These are phyloP conservation scores for Populus hybrid DNA, from an alignment of 441 rosid species.

Conservation along the genomic window DNA sequence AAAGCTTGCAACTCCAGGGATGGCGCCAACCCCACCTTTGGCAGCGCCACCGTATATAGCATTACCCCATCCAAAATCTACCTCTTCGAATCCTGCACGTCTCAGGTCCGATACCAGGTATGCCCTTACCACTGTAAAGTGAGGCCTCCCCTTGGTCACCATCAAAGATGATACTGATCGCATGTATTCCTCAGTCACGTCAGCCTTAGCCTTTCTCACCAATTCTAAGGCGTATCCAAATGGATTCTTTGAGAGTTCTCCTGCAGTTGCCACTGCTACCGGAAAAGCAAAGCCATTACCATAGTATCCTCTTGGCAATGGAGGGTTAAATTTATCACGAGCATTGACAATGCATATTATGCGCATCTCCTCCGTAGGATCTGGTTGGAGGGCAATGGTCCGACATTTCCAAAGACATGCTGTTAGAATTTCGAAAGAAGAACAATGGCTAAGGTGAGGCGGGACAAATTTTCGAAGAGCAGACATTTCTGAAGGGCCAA, in stretches of 20 bases:
- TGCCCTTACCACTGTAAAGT: constrained; percentile 13
- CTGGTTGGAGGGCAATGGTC: no score
- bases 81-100: constrained; percentile 20
- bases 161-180: constrained; percentile 32
- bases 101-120: constrained; percentile 31
- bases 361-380: no score
- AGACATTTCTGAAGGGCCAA: no score
- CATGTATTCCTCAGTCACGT: constrained; percentile 28
- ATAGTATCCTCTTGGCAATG: constrained; percentile 41
- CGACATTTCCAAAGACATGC: no score
- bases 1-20: constrained; percentile 30
- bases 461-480: no score
- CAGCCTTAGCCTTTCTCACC: background rate
- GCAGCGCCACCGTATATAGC: constrained; percentile 37
- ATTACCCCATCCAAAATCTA: constrained; percentile 51
- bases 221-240: constrained; percentile 32
- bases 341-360: no score
- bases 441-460: no score
- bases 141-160: constrained; percentile 31
- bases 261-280: constrained; percentile 20
- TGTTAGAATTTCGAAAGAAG: no score
- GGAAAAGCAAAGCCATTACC: constrained; percentile 29
- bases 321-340: background rate
- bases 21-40: constrained; percentile 22
- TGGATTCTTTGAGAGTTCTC: constrained; percentile 11